Conservation (phyloP, 2,329 filamentous ascomycete species). For the Calcarisporium arbuscula region DNA sequence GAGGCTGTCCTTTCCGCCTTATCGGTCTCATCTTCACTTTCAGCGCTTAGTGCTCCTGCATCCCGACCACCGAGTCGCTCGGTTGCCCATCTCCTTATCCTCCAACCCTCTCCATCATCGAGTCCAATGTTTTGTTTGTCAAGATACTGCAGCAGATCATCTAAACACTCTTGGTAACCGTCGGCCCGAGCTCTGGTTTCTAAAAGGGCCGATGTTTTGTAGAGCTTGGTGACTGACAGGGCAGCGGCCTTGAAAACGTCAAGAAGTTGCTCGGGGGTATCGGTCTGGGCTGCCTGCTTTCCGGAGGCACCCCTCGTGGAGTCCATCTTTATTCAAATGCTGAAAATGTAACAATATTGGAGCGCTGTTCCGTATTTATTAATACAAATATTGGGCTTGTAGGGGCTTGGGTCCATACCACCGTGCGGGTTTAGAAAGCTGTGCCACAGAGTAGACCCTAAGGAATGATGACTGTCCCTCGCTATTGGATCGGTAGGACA, state of each 20-base stretch:
- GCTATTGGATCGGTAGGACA: no score
- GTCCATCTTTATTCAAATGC: conserved; percentile 11
- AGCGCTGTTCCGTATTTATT: no score
- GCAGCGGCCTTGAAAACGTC: conserved; percentile 90
- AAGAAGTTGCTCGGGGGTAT: conserved; percentile 61
- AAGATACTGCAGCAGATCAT: conserved; percentile 80
- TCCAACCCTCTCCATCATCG: conserved; percentile 69
- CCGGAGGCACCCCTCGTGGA: conserved; percentile 13
- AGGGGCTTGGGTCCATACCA: no score
- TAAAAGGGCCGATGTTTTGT: conserved; percentile 80
- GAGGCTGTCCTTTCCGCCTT: conserved; percentile 56
- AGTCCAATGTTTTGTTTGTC: conserved; percentile 76
- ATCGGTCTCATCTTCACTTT: conserved; percentile 65
- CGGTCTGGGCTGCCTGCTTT: conserved; percentile 24
- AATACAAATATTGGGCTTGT: no score
- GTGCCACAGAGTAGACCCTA: no score
- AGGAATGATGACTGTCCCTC: no score
- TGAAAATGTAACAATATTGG: no score
- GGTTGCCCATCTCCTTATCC: conserved; percentile 57
- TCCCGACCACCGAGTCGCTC: conserved; percentile 63
- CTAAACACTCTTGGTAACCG: conserved; percentile 90
- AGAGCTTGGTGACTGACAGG: conserved; percentile 89
- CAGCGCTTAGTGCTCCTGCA: conserved; percentile 44
- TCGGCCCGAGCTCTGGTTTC: conserved; percentile 69
- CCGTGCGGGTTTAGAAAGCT: no score